A percentile compares a stretch with the other conserved stretches of the same genome.
These are phyloP conservation scores for Grammothele lineata DNA, from an alignment of 768 basidiomycete species.

Conservation along the genomic window DNA sequence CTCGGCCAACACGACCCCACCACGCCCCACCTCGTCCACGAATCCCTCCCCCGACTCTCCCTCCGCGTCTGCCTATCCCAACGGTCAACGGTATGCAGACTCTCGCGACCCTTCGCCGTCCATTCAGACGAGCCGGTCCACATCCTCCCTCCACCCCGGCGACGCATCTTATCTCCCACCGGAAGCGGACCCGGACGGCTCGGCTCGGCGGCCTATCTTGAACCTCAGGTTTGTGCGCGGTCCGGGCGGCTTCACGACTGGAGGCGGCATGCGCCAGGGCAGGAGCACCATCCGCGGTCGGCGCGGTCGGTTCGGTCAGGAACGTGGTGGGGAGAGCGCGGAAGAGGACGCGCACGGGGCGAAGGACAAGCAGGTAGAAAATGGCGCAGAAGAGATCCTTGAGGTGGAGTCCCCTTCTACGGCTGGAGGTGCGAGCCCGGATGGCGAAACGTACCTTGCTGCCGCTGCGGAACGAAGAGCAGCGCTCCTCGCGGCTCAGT, in stretches of 20 bases:
- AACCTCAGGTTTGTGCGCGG: conserved; percentile 27
- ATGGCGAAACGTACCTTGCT: background rate
- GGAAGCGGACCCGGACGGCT: conserved; percentile 22
- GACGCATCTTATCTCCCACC: conserved; percentile 28
- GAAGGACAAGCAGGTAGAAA: no score
- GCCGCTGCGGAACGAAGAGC: conserved; percentile 1
- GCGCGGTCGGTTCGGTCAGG: conserved; percentile 16
- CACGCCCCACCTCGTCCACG: conserved; percentile 14
- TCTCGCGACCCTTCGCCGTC: conserved; percentile 27
- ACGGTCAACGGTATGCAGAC: conserved; percentile 15
- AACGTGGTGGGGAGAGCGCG: conserved; percentile 3
- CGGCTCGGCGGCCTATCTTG: conserved; percentile 20
- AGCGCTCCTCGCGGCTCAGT: conserved; percentile 10
- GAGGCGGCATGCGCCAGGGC: conserved; percentile 5
- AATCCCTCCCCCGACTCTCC: conserved; percentile 21
- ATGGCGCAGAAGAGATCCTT: background rate
- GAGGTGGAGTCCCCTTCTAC: conserved; percentile 2
- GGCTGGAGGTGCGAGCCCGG: background rate
- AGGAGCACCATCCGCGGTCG: conserved; percentile 16
- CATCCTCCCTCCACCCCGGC: conserved; percentile 27
- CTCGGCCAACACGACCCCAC: conserved; percentile 24
- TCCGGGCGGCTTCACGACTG: conserved; percentile 16
- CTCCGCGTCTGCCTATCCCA: conserved; percentile 10
- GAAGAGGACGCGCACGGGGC: background rate
- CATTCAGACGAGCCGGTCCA: conserved; percentile 26